Evolutionary conservation across 352 stramenopile genomes (phyloP).

Genomic region (Phytophthora quininea): DNA sequence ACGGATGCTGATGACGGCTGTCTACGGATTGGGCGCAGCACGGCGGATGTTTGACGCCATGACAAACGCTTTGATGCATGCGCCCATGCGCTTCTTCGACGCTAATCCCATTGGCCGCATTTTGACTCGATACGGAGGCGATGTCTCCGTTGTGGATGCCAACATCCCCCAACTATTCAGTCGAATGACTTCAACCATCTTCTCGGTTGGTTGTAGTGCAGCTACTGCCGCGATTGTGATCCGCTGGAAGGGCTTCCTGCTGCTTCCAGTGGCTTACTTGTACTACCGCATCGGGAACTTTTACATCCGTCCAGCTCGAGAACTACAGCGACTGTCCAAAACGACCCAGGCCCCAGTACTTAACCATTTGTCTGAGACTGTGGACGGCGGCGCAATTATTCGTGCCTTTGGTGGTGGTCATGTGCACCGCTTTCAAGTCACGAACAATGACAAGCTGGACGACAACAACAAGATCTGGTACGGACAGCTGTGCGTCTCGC

Average conservation of each 20-base stretch:
- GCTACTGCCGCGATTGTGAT: slow-evolving; percentile 85
- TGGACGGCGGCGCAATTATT: slow-evolving; percentile 55
- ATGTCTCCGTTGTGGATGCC: slow-evolving; percentile 92
- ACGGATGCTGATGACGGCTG: slow-evolving; percentile 48
- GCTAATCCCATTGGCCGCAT: slow-evolving; percentile 91
- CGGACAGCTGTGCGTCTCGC: slow-evolving; percentile 40
- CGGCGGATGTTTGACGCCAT: slow-evolving; percentile 88
- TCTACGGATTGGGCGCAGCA: slow-evolving; percentile 49
- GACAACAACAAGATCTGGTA: slow-evolving; percentile 52
- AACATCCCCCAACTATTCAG: slow-evolving; percentile 58
- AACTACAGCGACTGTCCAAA: slow-evolving; percentile 57
- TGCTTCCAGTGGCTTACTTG: slow-evolving; percentile 81
- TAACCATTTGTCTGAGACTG: slow-evolving; percentile 55
- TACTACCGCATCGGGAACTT: slow-evolving; percentile 70
- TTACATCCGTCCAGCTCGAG: slow-evolving; percentile 56
- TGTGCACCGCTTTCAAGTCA: slow-evolving; percentile 42
- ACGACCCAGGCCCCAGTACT: slow-evolving; percentile 55
- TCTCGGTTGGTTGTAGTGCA: slow-evolving; percentile 79
- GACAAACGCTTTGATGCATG: slow-evolving; percentile 83
- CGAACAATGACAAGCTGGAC: slow-evolving; percentile 44
- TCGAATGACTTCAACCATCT: slow-evolving; percentile 66
- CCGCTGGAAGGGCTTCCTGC: slow-evolving; percentile 77
- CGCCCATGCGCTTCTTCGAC: slow-evolving; percentile 94
- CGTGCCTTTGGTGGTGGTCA: slow-evolving; percentile 60
- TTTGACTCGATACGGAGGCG: slow-evolving; percentile 89